These are phyloP conservation scores for Biscogniauxia marginata DNA, from an alignment of 2,329 filamentous ascomycete species.

Conservation along the genomic window DNA sequence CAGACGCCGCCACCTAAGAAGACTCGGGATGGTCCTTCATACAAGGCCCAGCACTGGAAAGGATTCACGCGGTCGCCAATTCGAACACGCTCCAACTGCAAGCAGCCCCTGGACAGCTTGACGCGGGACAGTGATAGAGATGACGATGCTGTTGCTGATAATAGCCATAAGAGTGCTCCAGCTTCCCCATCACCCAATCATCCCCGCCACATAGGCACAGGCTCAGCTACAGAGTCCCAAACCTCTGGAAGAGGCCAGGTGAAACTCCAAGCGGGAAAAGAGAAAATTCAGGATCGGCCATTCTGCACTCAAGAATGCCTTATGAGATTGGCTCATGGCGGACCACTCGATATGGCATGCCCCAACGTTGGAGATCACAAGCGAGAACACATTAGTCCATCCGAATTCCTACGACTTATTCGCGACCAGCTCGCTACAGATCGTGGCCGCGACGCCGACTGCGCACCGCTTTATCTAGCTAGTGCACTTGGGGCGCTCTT, in stretches of 20 bases:
- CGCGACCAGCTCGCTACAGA: constrained; percentile 31
- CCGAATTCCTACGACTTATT: constrained; percentile 28
- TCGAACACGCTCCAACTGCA: constrained; percentile 26
- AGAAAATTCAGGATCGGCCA: constrained; percentile 11
- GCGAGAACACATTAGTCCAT: constrained; percentile 22
- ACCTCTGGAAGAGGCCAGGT: background rate
- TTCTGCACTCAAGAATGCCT: constrained; percentile 21
- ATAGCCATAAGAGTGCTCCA: no score
- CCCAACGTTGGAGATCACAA: constrained; percentile 30
- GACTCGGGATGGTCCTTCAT: background rate
- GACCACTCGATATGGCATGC: constrained; percentile 27
- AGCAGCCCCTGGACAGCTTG: constrained; percentile 2
- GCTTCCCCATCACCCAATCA: constrained; percentile 6
- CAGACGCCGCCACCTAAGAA: constrained; percentile 9
- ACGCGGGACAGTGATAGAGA: constrained; percentile 1
- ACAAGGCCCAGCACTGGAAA: constrained; percentile 24
- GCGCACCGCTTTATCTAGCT: constrained; percentile 28
- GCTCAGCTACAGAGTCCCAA: background rate
- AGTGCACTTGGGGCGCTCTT: constrained; percentile 35
- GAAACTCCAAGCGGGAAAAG: constrained; percentile 1
- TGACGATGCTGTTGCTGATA: no score
- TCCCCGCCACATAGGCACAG: background rate
- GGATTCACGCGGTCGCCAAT: constrained; percentile 32
- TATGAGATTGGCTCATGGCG: constrained; percentile 53
- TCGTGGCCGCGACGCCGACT: constrained; percentile 31